A percentile compares a stretch with the other conserved stretches of the same genome.
Conservation (phyloP, 352 stramenopile species). For the Aphanomyces cochlioides region DNA sequence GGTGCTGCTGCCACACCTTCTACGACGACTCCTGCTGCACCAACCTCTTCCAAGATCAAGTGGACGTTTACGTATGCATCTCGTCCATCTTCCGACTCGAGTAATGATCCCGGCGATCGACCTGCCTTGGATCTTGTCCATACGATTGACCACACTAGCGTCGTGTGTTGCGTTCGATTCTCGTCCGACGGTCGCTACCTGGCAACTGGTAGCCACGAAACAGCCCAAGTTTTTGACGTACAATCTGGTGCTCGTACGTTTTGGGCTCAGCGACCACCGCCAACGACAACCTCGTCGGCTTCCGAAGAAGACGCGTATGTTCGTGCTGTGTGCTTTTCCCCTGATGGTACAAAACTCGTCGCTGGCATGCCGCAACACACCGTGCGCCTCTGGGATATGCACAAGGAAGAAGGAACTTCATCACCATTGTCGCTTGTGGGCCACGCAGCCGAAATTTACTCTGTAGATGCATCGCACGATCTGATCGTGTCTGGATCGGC, state of each 20-base stretch:
- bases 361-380: slow-evolving; percentile 85
- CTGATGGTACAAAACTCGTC: slow-evolving; percentile 76
- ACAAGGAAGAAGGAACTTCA: slow-evolving; percentile 72
- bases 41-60: slow-evolving; percentile 47
- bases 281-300: slow-evolving; percentile 38
- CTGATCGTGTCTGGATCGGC: slow-evolving; percentile 82
- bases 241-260: slow-evolving; percentile 81
- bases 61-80: slow-evolving; percentile 75
- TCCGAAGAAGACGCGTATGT: slow-evolving; percentile 79
- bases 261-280: slow-evolving; percentile 54
- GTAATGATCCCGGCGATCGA: slow-evolving; percentile 54
- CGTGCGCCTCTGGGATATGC: slow-evolving; percentile 83
- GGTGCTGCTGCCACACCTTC: not conserved
- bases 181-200: slow-evolving; percentile 81
- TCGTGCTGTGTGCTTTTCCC: slow-evolving; percentile 78
- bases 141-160: slow-evolving; percentile 84
- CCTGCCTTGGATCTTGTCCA: slow-evolving; percentile 77
- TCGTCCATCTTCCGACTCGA: slow-evolving; percentile 43
- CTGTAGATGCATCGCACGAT: slow-evolving; percentile 78
- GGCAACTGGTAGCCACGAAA: slow-evolving; percentile 82
- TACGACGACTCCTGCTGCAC: slow-evolving; percentile 60
- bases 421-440: slow-evolving; percentile 50
- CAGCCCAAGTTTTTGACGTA: slow-evolving; percentile 80
- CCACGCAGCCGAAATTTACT: slow-evolving; percentile 85
- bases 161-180: slow-evolving; percentile 82